phyloP scores from a whole-genome alignment of 169 alveolate genomes.

The Eimeria necatrix region DNA sequence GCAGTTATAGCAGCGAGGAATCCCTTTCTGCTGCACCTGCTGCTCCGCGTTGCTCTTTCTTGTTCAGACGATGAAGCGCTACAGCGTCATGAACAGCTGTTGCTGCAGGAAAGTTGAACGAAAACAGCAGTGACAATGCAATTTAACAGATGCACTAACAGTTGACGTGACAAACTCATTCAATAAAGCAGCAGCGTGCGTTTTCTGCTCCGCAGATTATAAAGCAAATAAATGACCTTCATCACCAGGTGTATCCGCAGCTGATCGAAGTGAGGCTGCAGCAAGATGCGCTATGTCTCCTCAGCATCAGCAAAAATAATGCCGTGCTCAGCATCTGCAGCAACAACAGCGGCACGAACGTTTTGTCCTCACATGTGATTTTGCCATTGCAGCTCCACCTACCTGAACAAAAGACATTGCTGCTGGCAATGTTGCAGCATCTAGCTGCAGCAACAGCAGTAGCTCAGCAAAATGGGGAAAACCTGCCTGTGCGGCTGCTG shows the following conservation, averaged over 20 bases:
- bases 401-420: constrained; percentile 38
- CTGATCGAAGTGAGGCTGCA: constrained; percentile 11
- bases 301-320: not conserved
- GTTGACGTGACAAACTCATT: not conserved
- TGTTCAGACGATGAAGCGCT: constrained; percentile 9
- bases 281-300: not conserved
- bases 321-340: not conserved
- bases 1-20: constrained; percentile 9
- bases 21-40: constrained; percentile 46
- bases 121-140: too few species aligned
- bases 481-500: constrained; percentile 13
- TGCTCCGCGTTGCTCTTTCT: constrained; percentile 26
- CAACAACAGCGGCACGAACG: not conserved
- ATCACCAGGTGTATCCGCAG: constrained; percentile 66
- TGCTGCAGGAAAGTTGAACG: constrained; percentile 23
- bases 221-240: not conserved
- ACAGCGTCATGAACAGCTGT: constrained; percentile 46
- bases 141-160: not conserved
- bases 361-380: not conserved
- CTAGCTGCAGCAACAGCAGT: constrained; percentile 39
- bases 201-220: not conserved
- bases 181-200: not conserved
- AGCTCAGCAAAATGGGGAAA: constrained; percentile 7
- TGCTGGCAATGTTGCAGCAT: constrained; percentile 34
- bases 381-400: constrained; percentile 17